Conservation (phyloP, 1,139 yeast genomes). For the Diutina pseudorugosa region DNA sequence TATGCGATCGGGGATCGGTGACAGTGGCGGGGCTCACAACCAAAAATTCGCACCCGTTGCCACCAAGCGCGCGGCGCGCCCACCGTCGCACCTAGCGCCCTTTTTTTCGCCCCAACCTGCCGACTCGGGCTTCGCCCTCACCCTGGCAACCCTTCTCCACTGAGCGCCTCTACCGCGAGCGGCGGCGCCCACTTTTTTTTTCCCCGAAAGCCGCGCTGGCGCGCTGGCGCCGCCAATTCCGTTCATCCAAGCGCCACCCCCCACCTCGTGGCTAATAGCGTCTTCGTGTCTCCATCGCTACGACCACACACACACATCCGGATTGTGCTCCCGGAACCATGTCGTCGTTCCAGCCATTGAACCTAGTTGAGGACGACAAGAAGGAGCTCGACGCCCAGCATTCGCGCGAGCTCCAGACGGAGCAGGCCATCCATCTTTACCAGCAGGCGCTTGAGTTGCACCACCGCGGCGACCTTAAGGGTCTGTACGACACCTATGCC, state of each 20-base stretch:
- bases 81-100: neutral
- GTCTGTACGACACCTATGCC: slow-evolving; percentile 46
- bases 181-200: neutral
- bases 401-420: slow-evolving; percentile 79
- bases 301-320: no score
- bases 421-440: slow-evolving; percentile 70
- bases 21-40: neutral
- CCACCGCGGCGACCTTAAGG: slow-evolving; percentile 30
- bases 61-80: no score
- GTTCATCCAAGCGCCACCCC: neutral
- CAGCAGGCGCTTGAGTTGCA: slow-evolving; percentile 60
- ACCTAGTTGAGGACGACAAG: slow-evolving; percentile 53
- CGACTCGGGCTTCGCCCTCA: neutral
- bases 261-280: no score
- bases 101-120: neutral
- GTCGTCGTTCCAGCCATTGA: slow-evolving; percentile 76
- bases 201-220: neutral
- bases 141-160: neutral
- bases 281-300: no score
- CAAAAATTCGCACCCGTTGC: neutral
- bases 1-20: no score
- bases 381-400: slow-evolving; percentile 69
- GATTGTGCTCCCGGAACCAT: no score
- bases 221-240: no score
- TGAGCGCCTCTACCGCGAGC: neutral